A percentile compares a stretch with the other conserved stretches of the same genome.
These are phyloP conservation scores for Meyerozyma carpophila DNA, from an alignment of 1,139 yeast genomes.

Conservation along the genomic window DNA sequence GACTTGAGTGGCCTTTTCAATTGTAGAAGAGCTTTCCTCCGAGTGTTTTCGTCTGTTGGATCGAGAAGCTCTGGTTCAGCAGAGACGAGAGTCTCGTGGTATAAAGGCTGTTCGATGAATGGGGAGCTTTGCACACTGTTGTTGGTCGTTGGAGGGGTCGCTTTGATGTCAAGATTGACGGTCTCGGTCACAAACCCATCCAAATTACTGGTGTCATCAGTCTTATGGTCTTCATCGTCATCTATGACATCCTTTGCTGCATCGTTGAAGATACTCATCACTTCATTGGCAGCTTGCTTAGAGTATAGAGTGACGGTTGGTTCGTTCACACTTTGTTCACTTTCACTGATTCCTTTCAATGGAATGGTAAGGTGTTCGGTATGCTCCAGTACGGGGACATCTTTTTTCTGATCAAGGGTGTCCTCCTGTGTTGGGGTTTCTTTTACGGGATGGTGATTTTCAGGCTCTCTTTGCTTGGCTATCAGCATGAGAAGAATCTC, in stretches of 20 bases:
- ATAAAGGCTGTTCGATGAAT: slow-evolving; percentile 36
- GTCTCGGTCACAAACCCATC: slow-evolving; percentile 55
- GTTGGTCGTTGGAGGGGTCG: slow-evolving; percentile 31
- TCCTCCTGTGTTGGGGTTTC: background rate
- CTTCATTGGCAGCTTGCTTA: slow-evolving; percentile 70
- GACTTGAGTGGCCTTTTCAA: slow-evolving; percentile 21
- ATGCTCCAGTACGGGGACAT: background rate
- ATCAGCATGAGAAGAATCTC: slow-evolving; percentile 45
- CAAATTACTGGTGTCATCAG: slow-evolving; percentile 31
- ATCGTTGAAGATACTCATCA: slow-evolving; percentile 70
- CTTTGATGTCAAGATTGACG: slow-evolving; percentile 14
- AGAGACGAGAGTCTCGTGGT: background rate
- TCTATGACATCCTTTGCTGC: slow-evolving; percentile 40
- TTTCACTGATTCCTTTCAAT: slow-evolving; percentile 1
- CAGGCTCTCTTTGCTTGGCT: background rate
- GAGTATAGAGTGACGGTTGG: slow-evolving; percentile 82
- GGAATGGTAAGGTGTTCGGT: slow-evolving; percentile 1
- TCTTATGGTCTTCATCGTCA: slow-evolving; percentile 21
- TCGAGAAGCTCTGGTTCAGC: slow-evolving; percentile 14
- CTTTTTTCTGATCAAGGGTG: background rate
- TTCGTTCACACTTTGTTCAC: background rate
- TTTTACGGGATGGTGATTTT: no score
- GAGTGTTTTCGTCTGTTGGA: slow-evolving; percentile 24
- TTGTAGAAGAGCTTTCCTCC: slow-evolving; percentile 18
- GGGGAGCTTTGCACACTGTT: slow-evolving; percentile 38